These are phyloP conservation scores for Lasiodiplodia hormozganensis DNA, from an alignment of 2,329 filamentous ascomycete genomes.

Conservation along the genomic window DNA sequence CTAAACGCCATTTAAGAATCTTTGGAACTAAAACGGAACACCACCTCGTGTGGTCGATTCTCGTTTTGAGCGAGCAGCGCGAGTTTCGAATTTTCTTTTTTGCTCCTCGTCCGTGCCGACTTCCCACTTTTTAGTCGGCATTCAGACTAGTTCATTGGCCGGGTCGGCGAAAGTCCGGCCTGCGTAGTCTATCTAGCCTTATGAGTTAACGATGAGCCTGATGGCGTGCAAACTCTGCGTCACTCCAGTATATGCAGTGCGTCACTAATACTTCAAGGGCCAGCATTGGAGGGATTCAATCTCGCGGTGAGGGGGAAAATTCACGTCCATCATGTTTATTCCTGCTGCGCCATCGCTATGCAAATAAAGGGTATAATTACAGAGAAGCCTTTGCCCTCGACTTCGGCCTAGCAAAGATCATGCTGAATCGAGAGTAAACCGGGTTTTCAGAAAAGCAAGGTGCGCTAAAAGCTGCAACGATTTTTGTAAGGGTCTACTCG, in stretches of 20 bases:
- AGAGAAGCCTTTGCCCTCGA: neutral
- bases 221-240: neutral
- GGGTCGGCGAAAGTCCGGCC: neutral
- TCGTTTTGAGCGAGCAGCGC: slow-evolving; percentile 14
- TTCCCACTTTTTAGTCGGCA: neutral
- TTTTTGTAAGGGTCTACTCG: neutral
- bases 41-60: slow-evolving; percentile 26
- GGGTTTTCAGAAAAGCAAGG: neutral
- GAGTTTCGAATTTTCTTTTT: slow-evolving; percentile 11
- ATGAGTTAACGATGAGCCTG: neutral
- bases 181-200: too few relatives aligned
- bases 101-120: neutral
- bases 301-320: neutral
- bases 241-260: neutral
- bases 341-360: slow-evolving; percentile 27
- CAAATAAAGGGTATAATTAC: slow-evolving; percentile 29
- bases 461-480: neutral
- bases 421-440: neutral
- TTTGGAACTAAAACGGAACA: slow-evolving; percentile 55
- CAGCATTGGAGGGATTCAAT: neutral
- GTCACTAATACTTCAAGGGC: neutral
- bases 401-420: neutral
- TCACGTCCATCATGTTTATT: neutral
- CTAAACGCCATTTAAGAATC: slow-evolving; percentile 65
- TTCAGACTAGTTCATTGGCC: neutral